A percentile compares a stretch with the other conserved stretches of the same genome.
Evolutionary conservation across 2,329 filamentous ascomycete species (phyloP).

Genomic region (Coleophoma cylindrospora): DNA sequence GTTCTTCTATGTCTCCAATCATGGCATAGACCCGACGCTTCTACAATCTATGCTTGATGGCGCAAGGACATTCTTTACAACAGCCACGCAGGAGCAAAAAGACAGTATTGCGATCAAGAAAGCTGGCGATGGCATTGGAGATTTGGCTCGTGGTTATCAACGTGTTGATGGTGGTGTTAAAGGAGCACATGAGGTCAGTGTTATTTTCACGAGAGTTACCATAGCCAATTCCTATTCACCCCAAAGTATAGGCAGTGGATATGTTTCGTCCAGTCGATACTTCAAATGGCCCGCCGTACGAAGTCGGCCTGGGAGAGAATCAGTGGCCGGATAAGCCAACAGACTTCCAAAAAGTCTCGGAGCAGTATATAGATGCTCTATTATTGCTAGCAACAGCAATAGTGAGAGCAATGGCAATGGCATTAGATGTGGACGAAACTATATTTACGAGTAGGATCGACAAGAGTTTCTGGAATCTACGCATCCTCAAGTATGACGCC

Average conservation of each 20-base stretch:
- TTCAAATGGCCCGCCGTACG: constrained; percentile 4
- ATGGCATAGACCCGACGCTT: constrained; percentile 3
- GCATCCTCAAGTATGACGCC: constrained; percentile 8
- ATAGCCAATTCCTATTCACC: too few relatives aligned
- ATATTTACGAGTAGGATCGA: constrained; percentile 8
- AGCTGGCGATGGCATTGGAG: constrained; percentile 5
- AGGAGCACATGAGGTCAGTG: constrained; percentile 7
- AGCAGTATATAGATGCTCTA: constrained; percentile 7
- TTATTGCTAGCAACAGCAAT: constrained; percentile 5
- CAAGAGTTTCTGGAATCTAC: constrained; percentile 12
- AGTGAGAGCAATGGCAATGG: constrained; percentile 9
- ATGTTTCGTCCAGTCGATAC: constrained; percentile 7
- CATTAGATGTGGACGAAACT: constrained; percentile 9
- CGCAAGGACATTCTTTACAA: constrained; percentile 2
- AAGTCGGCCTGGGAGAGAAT: constrained; percentile 7
- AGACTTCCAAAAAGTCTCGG: constrained; percentile 3
- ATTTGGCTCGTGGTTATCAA: constrained; percentile 6
- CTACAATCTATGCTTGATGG: not conserved
- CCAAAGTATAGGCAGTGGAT: constrained; percentile 5
- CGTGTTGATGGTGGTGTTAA: constrained; percentile 1
- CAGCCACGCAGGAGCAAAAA: constrained; percentile 5
- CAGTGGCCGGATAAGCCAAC: constrained; percentile 4
- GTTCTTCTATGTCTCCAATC: constrained; percentile 9
- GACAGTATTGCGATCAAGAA: constrained; percentile 1
- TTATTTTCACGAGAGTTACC: too few relatives aligned